These are phyloP conservation scores for Fusarium longipes DNA, from an alignment of 2,329 filamentous ascomycete species.

Conservation along the genomic window DNA sequence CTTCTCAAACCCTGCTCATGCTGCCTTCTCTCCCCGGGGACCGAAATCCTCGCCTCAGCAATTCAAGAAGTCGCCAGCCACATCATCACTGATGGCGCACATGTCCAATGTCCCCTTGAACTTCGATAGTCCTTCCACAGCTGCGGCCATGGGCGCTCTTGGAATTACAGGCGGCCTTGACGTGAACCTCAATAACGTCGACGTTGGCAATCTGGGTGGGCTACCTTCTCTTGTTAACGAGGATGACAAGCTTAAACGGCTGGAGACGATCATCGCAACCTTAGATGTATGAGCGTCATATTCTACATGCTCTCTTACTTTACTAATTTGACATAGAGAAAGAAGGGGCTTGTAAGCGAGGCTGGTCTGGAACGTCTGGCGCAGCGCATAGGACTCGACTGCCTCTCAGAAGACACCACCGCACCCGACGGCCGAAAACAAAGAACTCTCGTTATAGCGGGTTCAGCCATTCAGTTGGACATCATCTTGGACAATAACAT, in stretches of 20 bases:
- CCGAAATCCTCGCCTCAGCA: conserved; percentile 72
- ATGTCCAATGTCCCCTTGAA: conserved; percentile 60
- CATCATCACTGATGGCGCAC: conserved; percentile 61
- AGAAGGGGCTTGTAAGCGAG: conserved; percentile 75
- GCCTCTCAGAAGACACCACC: conserved; percentile 66
- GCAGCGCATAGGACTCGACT: conserved; percentile 73
- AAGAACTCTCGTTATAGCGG: conserved; percentile 70
- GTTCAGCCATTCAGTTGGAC: conserved; percentile 69
- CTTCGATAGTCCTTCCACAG: conserved; percentile 73
- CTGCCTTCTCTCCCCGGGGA: conserved; percentile 69
- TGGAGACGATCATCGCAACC: conserved; percentile 63
- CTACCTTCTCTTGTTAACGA: conserved; percentile 59
- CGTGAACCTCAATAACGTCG: conserved; percentile 63
- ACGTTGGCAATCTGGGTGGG: conserved; percentile 59
- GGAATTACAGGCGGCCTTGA: conserved; percentile 64
- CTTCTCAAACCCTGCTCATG: conserved; percentile 68
- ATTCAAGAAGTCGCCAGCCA: conserved; percentile 71
- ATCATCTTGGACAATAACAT: conserved; percentile 71
- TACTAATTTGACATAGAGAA: conserved; percentile 48
- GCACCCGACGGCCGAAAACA: conserved; percentile 61
- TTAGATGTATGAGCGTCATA: conserved; percentile 57
- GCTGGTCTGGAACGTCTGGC: conserved; percentile 79
- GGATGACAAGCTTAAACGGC: conserved; percentile 65
- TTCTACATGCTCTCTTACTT: neutral
- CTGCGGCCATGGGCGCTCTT: conserved; percentile 69